Base-by-base conservation (phyloP, 306 rosid species). In the Ziziphus jujuba region DNA sequence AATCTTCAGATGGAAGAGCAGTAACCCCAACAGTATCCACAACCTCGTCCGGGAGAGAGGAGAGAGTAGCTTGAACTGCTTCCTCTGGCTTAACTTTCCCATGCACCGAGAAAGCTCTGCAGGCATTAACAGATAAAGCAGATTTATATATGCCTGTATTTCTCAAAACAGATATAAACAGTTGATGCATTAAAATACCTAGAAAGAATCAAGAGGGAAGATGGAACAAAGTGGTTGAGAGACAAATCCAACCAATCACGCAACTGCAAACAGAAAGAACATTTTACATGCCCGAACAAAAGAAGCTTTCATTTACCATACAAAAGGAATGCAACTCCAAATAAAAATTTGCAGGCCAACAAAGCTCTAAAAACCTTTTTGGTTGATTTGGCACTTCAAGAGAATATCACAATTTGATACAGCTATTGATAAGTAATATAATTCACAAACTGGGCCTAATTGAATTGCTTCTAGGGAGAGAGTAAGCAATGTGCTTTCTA, bases 171-270 rank as follows among this genome's bases (percentile, higher is more conserved):
- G 49, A 49, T 6, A 19, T 17, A 14, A 61, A 25, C 43, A 15
- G 38, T 52, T 54, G 12, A 24, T 12, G 34, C 54, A 62, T 58
- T 50, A 22, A 78, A 73, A 38, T 72, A 95, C 99, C 99, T 95
- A 56, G 97, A 95, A 79, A 90, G 99, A 72, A 95, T 90, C 87
- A 95, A 70, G 82, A 95, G 97, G 28, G 99, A 95, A 65, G 97
- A 95, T 33, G 99, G 99, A 43, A 95, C 84, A 40, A 96, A 87
- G 78, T 88, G 88, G 71, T 95, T 90, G 70, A 95, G 89, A 74
- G 99, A 95, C 72, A 95, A 89, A 78, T 95, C 99, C 82, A 95
- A 69, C 99, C 99, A 95, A 79, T 90, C 97, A 56, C 86, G 92
- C 77, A 95, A 93, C 97, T 95, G 82, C 79, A 82, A 44, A 60